phyloP scores from a whole-genome alignment of 2,329 filamentous ascomycete species.

The Aspergillus fructus region DNA sequence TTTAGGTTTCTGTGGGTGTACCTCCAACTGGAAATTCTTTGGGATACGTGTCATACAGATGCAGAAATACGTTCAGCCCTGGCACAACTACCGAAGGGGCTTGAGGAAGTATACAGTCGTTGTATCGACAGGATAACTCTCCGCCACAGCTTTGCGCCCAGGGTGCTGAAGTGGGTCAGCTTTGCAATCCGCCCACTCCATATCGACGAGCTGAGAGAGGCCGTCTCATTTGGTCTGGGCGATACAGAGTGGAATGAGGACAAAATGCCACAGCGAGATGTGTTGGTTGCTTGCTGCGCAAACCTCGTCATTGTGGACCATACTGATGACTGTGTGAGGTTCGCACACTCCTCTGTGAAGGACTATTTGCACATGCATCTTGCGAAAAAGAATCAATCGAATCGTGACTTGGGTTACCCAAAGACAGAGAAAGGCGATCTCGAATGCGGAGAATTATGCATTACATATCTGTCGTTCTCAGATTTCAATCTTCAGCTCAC shows the following conservation, averaged over 20 bases:
- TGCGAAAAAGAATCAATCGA: not conserved
- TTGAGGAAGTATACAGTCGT: constrained; percentile 22
- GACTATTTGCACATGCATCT: constrained; percentile 17
- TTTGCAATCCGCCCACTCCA: constrained; percentile 22
- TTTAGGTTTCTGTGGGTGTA: constrained; percentile 24
- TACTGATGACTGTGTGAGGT: constrained; percentile 18
- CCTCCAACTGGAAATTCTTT: constrained; percentile 24
- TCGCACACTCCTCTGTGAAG: constrained; percentile 23
- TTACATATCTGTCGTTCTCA: constrained; percentile 22
- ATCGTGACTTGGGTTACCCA: constrained; percentile 2
- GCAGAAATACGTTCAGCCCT: constrained; percentile 17
- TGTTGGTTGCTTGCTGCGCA: constrained; percentile 21
- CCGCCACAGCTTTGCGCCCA: not conserved
- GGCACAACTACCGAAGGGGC: constrained; percentile 15
- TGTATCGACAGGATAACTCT: constrained; percentile 17
- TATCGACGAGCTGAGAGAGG: constrained; percentile 23
- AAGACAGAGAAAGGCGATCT: constrained; percentile 8
- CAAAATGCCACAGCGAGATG: constrained; percentile 15
- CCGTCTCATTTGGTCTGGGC: constrained; percentile 17
- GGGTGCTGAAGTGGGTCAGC: constrained; percentile 22
- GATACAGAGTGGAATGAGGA: constrained; percentile 18
- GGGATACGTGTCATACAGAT: constrained; percentile 21
- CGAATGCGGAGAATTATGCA: constrained; percentile 22
- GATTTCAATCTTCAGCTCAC: constrained; percentile 19
- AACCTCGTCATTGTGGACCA: constrained; percentile 22